Percentiles rank a stretch among this genome's conserved stretches.
These are phyloP conservation scores for Venturia oleaginea DNA, from an alignment of 2,329 filamentous ascomycete species.

Conservation along the genomic window DNA sequence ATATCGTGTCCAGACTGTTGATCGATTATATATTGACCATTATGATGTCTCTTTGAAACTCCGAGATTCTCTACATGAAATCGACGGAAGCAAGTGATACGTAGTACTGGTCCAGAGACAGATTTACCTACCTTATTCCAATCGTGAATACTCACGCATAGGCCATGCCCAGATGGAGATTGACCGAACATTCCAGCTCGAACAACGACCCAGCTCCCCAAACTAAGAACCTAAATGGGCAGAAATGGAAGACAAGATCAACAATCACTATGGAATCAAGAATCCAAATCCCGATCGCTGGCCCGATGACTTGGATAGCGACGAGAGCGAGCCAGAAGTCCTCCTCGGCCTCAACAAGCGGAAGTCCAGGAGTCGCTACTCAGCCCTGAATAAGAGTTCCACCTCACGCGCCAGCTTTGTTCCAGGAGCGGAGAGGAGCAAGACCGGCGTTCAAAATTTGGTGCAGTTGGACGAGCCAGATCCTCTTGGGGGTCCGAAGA, in stretches of 20 bases:
- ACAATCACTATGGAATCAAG: conserved; percentile 83
- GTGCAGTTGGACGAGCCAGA: conserved; percentile 90
- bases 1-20: background rate
- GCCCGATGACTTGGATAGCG: conserved; percentile 66
- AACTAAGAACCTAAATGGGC: background rate
- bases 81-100: background rate
- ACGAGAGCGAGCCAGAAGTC: conserved; percentile 56
- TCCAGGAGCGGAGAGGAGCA: conserved; percentile 58
- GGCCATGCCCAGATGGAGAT: background rate
- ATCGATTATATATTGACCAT: too few relatives aligned
- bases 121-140: background rate
- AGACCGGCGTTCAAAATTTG: conserved; percentile 62
- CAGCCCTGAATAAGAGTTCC: conserved; percentile 68
- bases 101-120: background rate
- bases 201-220: background rate
- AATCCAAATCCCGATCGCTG: conserved; percentile 73
- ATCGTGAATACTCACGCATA: too few relatives aligned
- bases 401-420: conserved; percentile 57
- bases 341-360: conserved; percentile 53
- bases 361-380: conserved; percentile 66
- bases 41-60: too few relatives aligned
- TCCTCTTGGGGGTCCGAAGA: conserved; percentile 78
- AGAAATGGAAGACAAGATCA: conserved; percentile 37
- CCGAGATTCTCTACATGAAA: too few relatives aligned
- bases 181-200: background rate